Evolutionary conservation across 176 grass and related monocot genomes (phyloP).

Genomic region (Microstegium vimineum): DNA sequence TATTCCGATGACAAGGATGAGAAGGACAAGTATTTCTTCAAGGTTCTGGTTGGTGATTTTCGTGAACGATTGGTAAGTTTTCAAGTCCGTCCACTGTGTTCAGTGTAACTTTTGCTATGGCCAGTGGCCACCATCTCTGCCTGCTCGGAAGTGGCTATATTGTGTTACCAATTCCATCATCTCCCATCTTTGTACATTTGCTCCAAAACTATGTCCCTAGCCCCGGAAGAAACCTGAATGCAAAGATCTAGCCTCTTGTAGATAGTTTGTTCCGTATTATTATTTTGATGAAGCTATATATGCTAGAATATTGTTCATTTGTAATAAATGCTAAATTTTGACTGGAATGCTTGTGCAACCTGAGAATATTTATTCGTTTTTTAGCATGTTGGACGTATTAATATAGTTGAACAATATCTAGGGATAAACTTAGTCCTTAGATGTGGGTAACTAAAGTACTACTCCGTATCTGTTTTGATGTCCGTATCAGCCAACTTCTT

Average conservation of each 20-base stretch:
- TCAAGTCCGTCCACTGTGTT: not conserved
- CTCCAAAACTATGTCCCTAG: not conserved
- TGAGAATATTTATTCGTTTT: not conserved
- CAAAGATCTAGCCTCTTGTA: not conserved
- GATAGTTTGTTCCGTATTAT: not conserved
- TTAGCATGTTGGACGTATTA: not conserved
- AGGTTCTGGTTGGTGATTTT: not conserved
- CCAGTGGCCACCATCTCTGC: not conserved
- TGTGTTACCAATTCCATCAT: not conserved
- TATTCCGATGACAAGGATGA: not conserved
- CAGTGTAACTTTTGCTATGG: not conserved
- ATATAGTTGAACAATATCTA: not conserved
- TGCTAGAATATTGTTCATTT: not conserved
- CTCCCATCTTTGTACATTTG: not conserved
- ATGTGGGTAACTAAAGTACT: not conserved
- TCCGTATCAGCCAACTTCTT: too few relatives aligned
- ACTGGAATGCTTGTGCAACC: not conserved
- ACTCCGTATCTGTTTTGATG: not conserved
- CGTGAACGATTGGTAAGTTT: not conserved
- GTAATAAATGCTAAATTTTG: not conserved
- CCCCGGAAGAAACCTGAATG: not conserved
- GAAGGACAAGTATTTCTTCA: not conserved
- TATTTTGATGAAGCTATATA: not conserved
- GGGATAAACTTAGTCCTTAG: not conserved
- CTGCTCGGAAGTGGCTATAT: not conserved